Base-by-base conservation (phyloP, 192 early-diverging fungal genomes). In the Podila epigama region DNA sequence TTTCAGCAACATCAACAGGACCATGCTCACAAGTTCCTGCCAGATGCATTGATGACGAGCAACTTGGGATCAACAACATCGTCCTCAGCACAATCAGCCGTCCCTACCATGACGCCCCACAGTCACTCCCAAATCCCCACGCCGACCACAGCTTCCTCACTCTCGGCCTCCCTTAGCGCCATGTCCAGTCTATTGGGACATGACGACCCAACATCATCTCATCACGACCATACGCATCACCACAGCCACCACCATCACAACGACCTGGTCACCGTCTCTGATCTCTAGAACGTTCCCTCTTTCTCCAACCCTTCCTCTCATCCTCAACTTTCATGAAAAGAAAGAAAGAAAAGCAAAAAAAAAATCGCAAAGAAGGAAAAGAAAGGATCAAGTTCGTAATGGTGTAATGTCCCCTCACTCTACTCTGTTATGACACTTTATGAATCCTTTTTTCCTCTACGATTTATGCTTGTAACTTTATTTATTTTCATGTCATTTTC, bases 1-100 rank as follows among this genome's bases (percentile, higher is more conserved):
- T 63, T 63, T 20, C 72, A 67, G 25, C 63, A 60, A 25, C 44
- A 59, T 6, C 57, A 58, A 54, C 69, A 63, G 40, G 60, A 72
- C 16, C 63, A 64, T 44, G n/a, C n/a, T n/a, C 59, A 70, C 9
- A 61, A 71, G 22, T 66, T 66, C 40, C 16, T 66, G 33, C 28
- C 53, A 13, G 64, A 66, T 2, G 34, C 54, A 2, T 18, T 66
- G 32, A 56, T 58, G 53, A 25, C 53, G 16, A 20, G 35, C 16
- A 33, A 39, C 35, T 44, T 77, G 66, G 58, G 58, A 6, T 41
- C 51, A 0, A 42, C 51, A 1, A 35, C 40, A 40, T 34, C 29
- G 16, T 58, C 52, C 1, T 44, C 61, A 0, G 51, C 42, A 11
- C 39, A 32, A 2, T 68, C 60, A 10, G 72, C 72, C 5, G 65